These are phyloP conservation scores for Cynanchum wilfordii DNA, from an alignment of 257 asterid species.

Conservation along the genomic window DNA sequence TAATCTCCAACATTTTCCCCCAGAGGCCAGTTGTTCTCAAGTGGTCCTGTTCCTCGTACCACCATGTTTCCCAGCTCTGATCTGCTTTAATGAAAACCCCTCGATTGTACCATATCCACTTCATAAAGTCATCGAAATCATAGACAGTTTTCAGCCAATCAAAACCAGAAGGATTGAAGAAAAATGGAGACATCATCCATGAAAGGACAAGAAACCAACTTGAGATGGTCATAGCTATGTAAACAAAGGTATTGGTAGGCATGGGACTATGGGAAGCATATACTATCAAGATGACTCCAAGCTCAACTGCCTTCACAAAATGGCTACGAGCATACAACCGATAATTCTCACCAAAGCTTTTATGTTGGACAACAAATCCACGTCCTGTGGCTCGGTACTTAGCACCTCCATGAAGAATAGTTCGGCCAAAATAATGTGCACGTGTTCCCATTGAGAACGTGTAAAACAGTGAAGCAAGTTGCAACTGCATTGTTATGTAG, in stretches of 20 bases:
- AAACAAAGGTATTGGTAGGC: slow-evolving; percentile 49
- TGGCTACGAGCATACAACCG: slow-evolving; percentile 90
- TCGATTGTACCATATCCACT: slow-evolving; percentile 71
- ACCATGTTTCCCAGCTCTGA: slow-evolving; percentile 13
- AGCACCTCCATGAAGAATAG: slow-evolving; percentile 94
- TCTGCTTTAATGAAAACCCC: slow-evolving; percentile 58
- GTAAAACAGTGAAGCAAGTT: slow-evolving; percentile 70
- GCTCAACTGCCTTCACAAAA: slow-evolving; percentile 91
- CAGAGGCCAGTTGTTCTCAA: slow-evolving; percentile 89
- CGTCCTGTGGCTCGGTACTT: slow-evolving; percentile 95
- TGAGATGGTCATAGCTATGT: slow-evolving; percentile 72
- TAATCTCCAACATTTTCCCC: slow-evolving; percentile 88
- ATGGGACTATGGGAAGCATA: slow-evolving; percentile 64
- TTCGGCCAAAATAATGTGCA: slow-evolving; percentile 82
- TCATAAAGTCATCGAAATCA: slow-evolving; percentile 73
- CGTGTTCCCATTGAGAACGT: slow-evolving; percentile 92
- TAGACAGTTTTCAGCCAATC: slow-evolving; percentile 97
- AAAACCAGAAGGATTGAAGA: slow-evolving; percentile 86
- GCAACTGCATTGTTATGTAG: slow-evolving; percentile 78
- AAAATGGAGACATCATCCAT: slow-evolving; percentile 84
- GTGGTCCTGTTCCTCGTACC: slow-evolving; percentile 29
- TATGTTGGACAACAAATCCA: slow-evolving; percentile 90
- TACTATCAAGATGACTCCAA: slow-evolving; percentile 70
- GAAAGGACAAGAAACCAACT: slow-evolving; percentile 93
- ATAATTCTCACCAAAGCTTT: slow-evolving; percentile 59